Base-by-base conservation (phyloP, 805 yeast species). In the Tetrapisispora arboricola region DNA sequence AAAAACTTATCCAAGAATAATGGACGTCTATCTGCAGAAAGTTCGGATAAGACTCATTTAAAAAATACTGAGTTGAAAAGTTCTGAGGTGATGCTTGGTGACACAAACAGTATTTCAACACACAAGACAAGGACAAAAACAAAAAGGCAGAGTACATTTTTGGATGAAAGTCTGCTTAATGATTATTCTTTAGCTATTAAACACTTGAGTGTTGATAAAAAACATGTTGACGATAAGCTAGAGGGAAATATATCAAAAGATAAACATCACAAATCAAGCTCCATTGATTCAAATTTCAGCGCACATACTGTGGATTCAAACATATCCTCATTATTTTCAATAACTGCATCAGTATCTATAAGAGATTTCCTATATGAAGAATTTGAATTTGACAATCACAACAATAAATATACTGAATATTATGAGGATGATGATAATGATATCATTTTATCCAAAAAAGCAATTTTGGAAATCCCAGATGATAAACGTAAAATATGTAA, bases 151-250 rank as follows among this genome's bases (percentile, higher is more conserved):
- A 56, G 57, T 12, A 47, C 54, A 17, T 24, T 53, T 17, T 41
- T 57, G 20, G 62, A 57, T 44, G 55, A 53, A 24, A 49, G 46
- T 12, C 37, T 56, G 28, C 49, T 56, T 3, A 44, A 54, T 24
- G 62, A 57, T 27, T 56, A 56, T 43, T 52, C 51, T 37, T 29
- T 53, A 16, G 60, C 58, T n/a, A 32, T 57, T 11, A 20, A 38
- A 26, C 41, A 31, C 26, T 32, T 38, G 18, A 26, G 25, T 31
- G 11, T 34, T 3, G 43, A 40, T 12, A 22, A 22, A 9, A 17
- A 22, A 3, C 24, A 7, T 10, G 16, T 22, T 12, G n/a, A 12
- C 9, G 13, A 11, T 4, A 13, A n/a, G 12, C 7, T 12, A 16
- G 10, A 36, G 15, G 16, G 16, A 2, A 37, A 16, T 16, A 11